Evolutionary conservation across 495 filamentous ascomycete genomes (phyloP).

Genomic region (Chlorociboria aeruginascens): DNA sequence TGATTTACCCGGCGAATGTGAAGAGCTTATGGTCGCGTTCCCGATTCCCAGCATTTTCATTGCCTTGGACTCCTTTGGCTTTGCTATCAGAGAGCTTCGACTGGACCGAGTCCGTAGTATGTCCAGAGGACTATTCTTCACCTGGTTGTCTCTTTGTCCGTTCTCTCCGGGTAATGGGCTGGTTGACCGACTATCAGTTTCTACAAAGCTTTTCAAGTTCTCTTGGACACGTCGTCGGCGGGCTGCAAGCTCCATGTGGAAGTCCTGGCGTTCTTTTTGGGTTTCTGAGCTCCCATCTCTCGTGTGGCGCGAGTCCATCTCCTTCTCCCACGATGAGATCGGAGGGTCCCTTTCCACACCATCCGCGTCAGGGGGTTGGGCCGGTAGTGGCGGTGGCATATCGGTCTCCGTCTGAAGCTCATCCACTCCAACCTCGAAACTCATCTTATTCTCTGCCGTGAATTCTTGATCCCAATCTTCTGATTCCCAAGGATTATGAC

Average conservation of each 20-base stretch:
- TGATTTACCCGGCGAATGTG: conserved; percentile 32
- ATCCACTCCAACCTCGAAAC: neutral
- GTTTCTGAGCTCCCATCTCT: conserved; percentile 46
- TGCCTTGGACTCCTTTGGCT: conserved; percentile 44
- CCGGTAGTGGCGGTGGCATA: conserved; percentile 19
- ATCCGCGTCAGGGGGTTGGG: conserved; percentile 22
- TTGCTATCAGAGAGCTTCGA: conserved; percentile 41
- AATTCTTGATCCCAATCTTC: conserved; percentile 33
- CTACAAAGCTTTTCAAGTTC: conserved; percentile 61
- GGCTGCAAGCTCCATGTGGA: conserved; percentile 68
- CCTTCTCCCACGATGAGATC: conserved; percentile 24
- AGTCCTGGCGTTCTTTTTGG: conserved; percentile 59
- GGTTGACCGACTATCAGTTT: conserved; percentile 49
- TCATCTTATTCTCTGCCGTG: neutral
- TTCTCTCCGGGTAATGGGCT: conserved; percentile 29
- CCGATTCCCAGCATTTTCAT: conserved; percentile 64
- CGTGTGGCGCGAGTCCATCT: conserved; percentile 21
- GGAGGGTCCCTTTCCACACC: neutral
- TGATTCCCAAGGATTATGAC: conserved; percentile 42
- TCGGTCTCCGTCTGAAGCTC: neutral
- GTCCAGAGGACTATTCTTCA: conserved; percentile 45
- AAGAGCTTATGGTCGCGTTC: conserved; percentile 35
- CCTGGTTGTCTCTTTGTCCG: conserved; percentile 21
- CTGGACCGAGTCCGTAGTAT: conserved; percentile 58
- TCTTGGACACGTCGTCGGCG: conserved; percentile 70